These are phyloP conservation scores for Tetraselmis chui DNA, from an alignment of 139 green algal species.

Conservation along the genomic window DNA sequence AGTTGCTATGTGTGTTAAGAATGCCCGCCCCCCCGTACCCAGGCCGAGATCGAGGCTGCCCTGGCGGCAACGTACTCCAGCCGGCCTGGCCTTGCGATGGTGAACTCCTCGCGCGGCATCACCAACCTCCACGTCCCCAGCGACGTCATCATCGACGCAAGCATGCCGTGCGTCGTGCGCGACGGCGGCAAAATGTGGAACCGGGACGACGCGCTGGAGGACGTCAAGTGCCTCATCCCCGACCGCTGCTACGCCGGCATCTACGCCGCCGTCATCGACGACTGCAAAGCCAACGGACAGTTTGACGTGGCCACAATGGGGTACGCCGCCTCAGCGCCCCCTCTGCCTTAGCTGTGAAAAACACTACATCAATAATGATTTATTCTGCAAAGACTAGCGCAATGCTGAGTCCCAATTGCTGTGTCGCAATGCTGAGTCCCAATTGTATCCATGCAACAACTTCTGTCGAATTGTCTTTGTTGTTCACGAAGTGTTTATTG, in stretches of 20 bases:
- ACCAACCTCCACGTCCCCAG: slow-evolving; percentile 26
- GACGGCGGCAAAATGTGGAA: slow-evolving; percentile 23
- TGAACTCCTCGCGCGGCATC: slow-evolving; percentile 22
- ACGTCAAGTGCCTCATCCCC: slow-evolving; percentile 19
- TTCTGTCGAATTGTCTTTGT: too few relatives aligned
- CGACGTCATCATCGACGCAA: slow-evolving; percentile 28
- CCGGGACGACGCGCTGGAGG: slow-evolving; percentile 14
- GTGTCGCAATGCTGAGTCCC: too few relatives aligned
- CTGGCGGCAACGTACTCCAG: neutral
- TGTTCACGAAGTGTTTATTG: too few relatives aligned
- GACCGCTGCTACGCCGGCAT: slow-evolving; percentile 21
- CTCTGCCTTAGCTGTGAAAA: too few relatives aligned
- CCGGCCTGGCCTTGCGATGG: slow-evolving; percentile 13
- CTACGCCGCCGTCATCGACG: slow-evolving; percentile 9
- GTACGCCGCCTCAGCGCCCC: too few relatives aligned
- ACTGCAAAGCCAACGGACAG: slow-evolving; percentile 14
- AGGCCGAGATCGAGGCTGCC: slow-evolving; percentile 2
- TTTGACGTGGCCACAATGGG: slow-evolving; percentile 23
- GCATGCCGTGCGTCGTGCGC: slow-evolving; percentile 19
- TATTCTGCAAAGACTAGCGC: too few relatives aligned
- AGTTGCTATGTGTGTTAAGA: too few relatives aligned
- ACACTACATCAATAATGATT: too few relatives aligned
- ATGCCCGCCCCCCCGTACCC: too few relatives aligned
- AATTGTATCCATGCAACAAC: too few relatives aligned
- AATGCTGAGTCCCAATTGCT: too few relatives aligned